Conservation (phyloP, 345 rosid species). For the Durio zibethinus region DNA sequence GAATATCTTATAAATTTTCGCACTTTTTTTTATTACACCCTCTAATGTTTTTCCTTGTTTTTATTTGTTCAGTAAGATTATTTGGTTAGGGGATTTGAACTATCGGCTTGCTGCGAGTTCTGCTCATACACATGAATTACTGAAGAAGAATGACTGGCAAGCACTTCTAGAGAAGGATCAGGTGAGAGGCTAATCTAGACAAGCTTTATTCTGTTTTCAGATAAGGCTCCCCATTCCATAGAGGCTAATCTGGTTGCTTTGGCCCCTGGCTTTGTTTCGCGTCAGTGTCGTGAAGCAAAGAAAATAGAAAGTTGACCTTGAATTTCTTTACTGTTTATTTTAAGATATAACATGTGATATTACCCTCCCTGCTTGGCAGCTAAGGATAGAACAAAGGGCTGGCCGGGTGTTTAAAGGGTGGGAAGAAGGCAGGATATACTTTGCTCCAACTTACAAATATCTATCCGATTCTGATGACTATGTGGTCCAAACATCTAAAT, state of each 20-base stretch:
- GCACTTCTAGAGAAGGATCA: slow-evolving; percentile 75
- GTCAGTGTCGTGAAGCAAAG: not conserved
- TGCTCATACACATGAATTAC: slow-evolving; percentile 45
- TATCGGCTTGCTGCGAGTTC: slow-evolving; percentile 71
- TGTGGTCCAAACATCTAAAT: slow-evolving; percentile 48
- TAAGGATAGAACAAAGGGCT: slow-evolving; percentile 64
- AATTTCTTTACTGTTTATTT: not conserved
- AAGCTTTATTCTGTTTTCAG: not conserved
- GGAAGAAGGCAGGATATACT: slow-evolving; percentile 80
- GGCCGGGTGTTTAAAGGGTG: slow-evolving; percentile 83
- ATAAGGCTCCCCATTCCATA: no score
- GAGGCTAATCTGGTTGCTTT: not conserved
- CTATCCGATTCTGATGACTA: slow-evolving; percentile 61
- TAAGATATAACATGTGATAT: not conserved
- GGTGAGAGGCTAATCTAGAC: slow-evolving; percentile 2
- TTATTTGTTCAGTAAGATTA: slow-evolving; percentile 50
- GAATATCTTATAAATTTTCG: not conserved
- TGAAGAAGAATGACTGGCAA: slow-evolving; percentile 68
- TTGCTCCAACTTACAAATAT: slow-evolving; percentile 96
- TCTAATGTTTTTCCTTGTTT: not conserved
- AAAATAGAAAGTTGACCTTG: not conserved
- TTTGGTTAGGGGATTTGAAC: slow-evolving; percentile 99
- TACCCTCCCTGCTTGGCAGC: slow-evolving; percentile 34
- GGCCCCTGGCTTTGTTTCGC: not conserved
- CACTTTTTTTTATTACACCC: not conserved